These are phyloP conservation scores for Debaryomyces udenii DNA, from an alignment of 1,139 yeast species.

Conservation along the genomic window DNA sequence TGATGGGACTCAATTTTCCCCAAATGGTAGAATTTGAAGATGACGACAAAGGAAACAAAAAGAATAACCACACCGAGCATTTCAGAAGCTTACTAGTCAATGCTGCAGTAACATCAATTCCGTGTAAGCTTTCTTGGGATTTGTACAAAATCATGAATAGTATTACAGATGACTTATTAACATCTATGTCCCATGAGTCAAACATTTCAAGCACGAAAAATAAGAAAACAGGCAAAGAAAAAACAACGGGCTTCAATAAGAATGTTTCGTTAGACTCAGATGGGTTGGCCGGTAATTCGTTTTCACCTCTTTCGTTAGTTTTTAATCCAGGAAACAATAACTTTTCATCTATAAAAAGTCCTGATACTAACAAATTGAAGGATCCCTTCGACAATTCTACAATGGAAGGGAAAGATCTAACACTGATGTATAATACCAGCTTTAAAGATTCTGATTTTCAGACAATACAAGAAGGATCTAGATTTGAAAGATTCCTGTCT, in stretches of 20 bases:
- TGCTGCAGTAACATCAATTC: conserved; percentile 17
- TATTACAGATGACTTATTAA: conserved; percentile 10
- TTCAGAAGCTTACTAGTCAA: conserved; percentile 16
- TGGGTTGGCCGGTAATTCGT: background rate
- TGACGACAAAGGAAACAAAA: conserved; percentile 10
- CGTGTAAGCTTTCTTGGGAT: conserved; percentile 23
- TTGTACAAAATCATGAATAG: conserved; percentile 20
- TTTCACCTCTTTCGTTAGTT: background rate
- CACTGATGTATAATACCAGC: too few relatives aligned
- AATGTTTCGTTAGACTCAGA: too few relatives aligned
- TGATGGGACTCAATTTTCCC: conserved; percentile 25
- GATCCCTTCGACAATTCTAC: too few relatives aligned
- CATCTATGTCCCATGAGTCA: conserved; percentile 9
- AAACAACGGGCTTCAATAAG: too few relatives aligned
- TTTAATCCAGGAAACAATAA: conserved; percentile 2
- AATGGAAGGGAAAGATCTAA: too few relatives aligned
- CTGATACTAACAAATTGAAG: too few relatives aligned
- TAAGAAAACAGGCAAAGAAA: too few relatives aligned
- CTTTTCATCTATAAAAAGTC: background rate
- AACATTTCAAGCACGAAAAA: too few relatives aligned
- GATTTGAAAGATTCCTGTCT: too few relatives aligned
- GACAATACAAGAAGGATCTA: background rate
- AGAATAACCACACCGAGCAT: conserved; percentile 14
- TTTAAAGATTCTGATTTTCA: conserved; percentile 1
- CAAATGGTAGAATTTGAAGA: conserved; percentile 22